Conservation (phyloP, 2,329 filamentous ascomycete species). For the Aspergillus niger region DNA sequence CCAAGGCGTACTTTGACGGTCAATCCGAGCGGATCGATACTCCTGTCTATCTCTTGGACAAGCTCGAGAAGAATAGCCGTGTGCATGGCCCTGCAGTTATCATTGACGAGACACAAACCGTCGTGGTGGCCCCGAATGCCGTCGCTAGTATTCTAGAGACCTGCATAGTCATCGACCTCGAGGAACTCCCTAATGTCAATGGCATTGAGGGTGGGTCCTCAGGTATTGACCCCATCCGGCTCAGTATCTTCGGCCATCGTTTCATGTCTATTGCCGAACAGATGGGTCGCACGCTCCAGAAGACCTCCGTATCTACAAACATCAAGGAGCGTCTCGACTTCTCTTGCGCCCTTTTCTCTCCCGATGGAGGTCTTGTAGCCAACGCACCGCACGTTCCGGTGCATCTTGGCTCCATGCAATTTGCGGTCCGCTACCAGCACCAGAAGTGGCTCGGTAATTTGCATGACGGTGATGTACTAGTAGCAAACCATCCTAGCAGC, state of each 20-base stretch:
- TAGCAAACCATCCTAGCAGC: slow-evolving; percentile 82
- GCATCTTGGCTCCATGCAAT: slow-evolving; percentile 83
- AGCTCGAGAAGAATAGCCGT: slow-evolving; percentile 36
- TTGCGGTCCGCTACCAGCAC: slow-evolving; percentile 75
- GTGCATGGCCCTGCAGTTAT: slow-evolving; percentile 74
- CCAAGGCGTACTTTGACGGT: slow-evolving; percentile 42
- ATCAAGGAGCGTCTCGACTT: slow-evolving; percentile 87
- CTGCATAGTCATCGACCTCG: slow-evolving; percentile 85
- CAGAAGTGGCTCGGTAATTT: slow-evolving; percentile 78
- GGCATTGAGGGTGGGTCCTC: slow-evolving; percentile 22
- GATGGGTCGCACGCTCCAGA: slow-evolving; percentile 60
- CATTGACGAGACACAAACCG: slow-evolving; percentile 74
- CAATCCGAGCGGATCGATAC: slow-evolving; percentile 34
- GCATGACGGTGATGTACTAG: slow-evolving; percentile 76
- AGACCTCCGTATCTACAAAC: slow-evolving; percentile 62
- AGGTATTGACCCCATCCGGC: slow-evolving; percentile 53
- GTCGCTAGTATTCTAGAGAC: slow-evolving; percentile 78
- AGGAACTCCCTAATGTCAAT: slow-evolving; percentile 48
- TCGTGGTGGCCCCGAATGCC: slow-evolving; percentile 79
- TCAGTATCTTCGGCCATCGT: slow-evolving; percentile 58
- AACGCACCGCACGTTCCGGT: slow-evolving; percentile 76
- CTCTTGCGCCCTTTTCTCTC: slow-evolving; percentile 78
- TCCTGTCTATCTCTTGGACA: slow-evolving; percentile 39
- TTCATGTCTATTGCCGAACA: slow-evolving; percentile 64
- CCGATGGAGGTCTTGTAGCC: slow-evolving; percentile 69